phyloP scores from a whole-genome alignment of 2,329 filamentous ascomycete species.

The Aspergillus tanneri region DNA sequence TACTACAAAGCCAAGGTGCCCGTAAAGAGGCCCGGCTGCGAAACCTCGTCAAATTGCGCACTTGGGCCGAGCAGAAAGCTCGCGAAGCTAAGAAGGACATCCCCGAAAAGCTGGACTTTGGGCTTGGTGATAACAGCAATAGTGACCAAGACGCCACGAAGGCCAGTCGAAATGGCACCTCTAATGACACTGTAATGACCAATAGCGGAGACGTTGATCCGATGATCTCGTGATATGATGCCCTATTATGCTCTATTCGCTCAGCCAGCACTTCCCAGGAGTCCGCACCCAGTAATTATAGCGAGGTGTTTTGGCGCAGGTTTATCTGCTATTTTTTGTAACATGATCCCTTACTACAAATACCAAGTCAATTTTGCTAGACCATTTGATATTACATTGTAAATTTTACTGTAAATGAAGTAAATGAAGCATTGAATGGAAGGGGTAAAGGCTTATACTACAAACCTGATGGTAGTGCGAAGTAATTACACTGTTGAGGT shows the following conservation, averaged over 20 bases:
- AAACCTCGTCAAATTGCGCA: constrained; percentile 74
- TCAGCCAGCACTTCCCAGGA: too few relatives aligned
- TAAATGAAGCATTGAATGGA: too few relatives aligned
- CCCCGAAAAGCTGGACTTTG: constrained; percentile 47
- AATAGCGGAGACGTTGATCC: constrained; percentile 43
- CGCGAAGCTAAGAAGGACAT: constrained; percentile 48
- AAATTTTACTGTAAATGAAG: too few relatives aligned
- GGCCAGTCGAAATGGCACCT: constrained; percentile 30
- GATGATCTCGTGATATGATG: constrained; percentile 38
- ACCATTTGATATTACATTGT: too few relatives aligned
- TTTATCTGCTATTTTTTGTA: too few relatives aligned
- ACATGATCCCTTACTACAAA: too few relatives aligned
- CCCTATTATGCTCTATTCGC: constrained; percentile 10
- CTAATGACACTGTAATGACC: constrained; percentile 43
- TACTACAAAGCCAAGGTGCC: constrained; percentile 70
- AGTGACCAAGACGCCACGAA: constrained; percentile 19
- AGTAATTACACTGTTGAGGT: too few relatives aligned
- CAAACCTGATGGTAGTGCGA: too few relatives aligned
- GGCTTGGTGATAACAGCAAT: constrained; percentile 39
- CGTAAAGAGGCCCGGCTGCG: constrained; percentile 78
- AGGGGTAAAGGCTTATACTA: too few relatives aligned
- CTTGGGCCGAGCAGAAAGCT: constrained; percentile 73
- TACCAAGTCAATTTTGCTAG: too few relatives aligned
- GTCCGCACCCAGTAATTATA: too few relatives aligned
- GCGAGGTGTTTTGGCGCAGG: too few relatives aligned